Conservation (phyloP, 805 yeast species). For the Saccharomycopsis sp. region DNA sequence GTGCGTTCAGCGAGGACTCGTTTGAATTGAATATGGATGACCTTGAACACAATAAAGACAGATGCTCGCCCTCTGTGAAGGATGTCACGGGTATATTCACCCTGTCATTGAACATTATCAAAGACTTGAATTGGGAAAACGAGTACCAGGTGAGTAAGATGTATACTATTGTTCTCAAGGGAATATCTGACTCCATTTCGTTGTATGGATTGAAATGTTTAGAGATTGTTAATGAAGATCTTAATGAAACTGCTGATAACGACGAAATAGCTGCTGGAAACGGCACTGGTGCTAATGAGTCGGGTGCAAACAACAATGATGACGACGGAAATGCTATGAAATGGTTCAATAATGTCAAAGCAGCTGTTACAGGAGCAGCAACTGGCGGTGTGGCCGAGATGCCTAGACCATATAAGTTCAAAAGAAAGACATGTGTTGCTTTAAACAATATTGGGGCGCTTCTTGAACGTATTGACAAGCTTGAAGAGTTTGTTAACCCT, state of each 20-base stretch:
- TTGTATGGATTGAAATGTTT: constrained; percentile 37
- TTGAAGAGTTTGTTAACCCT: constrained; percentile 55
- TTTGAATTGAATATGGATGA: constrained; percentile 39
- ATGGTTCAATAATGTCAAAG: constrained; percentile 48
- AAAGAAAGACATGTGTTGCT: constrained; percentile 63
- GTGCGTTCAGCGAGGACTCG: constrained; percentile 52
- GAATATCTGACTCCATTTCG: constrained; percentile 55
- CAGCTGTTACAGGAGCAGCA: constrained; percentile 37
- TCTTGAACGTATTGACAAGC: constrained; percentile 39
- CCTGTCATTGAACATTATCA: constrained; percentile 51
- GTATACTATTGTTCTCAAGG: constrained; percentile 52
- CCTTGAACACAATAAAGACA: constrained; percentile 21
- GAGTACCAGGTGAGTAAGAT: constrained; percentile 55
- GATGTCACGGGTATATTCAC: constrained; percentile 62
- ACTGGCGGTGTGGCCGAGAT: constrained; percentile 27
- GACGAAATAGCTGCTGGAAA: constrained; percentile 17
- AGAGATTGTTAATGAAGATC: constrained; percentile 27
- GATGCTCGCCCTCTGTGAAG: constrained; percentile 52
- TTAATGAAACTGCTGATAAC: constrained; percentile 19
- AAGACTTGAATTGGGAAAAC: constrained; percentile 59
- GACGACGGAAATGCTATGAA: constrained; percentile 29
- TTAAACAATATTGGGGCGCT: constrained; percentile 58
- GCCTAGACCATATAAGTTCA: constrained; percentile 53
- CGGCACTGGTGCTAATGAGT: constrained; percentile 19
- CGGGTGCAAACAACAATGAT: constrained; percentile 21